phyloP scores from a whole-genome alignment of 495 filamentous ascomycete genomes.

The Xylaria flabelliformis region DNA sequence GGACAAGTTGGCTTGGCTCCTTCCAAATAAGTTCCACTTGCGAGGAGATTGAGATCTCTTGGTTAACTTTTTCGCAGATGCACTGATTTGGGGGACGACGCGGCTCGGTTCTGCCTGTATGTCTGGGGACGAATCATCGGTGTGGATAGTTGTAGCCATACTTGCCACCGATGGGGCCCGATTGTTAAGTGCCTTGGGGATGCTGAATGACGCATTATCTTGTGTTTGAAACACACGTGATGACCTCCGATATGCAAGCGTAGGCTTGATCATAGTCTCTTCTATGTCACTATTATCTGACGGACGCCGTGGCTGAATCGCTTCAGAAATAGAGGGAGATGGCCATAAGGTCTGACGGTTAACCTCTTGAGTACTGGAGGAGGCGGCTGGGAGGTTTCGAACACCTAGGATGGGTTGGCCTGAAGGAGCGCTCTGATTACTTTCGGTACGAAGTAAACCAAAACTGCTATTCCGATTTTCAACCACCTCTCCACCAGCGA shows the following conservation, averaged over 20 bases:
- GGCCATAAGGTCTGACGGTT: slow-evolving; percentile 57
- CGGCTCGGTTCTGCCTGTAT: slow-evolving; percentile 33
- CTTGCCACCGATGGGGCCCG: slow-evolving; percentile 55
- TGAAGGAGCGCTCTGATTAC: slow-evolving; percentile 62
- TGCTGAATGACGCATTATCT: slow-evolving; percentile 44
- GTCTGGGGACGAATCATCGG: slow-evolving; percentile 55
- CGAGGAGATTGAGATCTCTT: slow-evolving; percentile 65
- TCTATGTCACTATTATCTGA: slow-evolving; percentile 62
- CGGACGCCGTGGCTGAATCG: slow-evolving; percentile 45
- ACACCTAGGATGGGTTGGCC: slow-evolving; percentile 61
- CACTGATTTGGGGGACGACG: slow-evolving; percentile 27
- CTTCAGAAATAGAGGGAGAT: slow-evolving; percentile 53
- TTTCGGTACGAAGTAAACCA: slow-evolving; percentile 65
- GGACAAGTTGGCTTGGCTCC: slow-evolving; percentile 56
- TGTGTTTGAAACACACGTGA: slow-evolving; percentile 53
- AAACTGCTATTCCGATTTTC: slow-evolving; percentile 63
- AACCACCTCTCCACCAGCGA: slow-evolving; percentile 73
- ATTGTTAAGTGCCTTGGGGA: slow-evolving; percentile 53
- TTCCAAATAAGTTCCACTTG: slow-evolving; percentile 87
- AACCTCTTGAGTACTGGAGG: slow-evolving; percentile 48
- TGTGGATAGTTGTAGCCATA: slow-evolving; percentile 57
- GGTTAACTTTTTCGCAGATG: slow-evolving; percentile 57
- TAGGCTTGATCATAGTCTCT: slow-evolving; percentile 46
- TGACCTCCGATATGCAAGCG: slow-evolving; percentile 60
- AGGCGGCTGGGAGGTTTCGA: slow-evolving; percentile 48